Base-by-base conservation (phyloP, 805 yeast genomes). In the Tetrapisispora taiwanensis region DNA sequence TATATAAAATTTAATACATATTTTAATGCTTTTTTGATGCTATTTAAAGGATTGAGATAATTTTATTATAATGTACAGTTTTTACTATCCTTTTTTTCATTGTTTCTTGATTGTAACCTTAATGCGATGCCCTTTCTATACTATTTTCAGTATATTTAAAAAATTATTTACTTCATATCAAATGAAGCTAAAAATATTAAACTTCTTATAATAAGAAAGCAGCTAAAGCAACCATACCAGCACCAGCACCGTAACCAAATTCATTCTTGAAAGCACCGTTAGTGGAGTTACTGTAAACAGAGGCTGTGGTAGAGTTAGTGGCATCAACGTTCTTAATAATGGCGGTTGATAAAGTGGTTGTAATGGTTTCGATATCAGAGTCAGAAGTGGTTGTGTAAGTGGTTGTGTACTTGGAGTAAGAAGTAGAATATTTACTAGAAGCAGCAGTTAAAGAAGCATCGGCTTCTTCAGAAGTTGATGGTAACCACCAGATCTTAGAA, bases 401-500 rank as follows among this genome's bases (percentile, higher is more conserved):
- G 6, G 44, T 42, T 17, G 28, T 30, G 27, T 42, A 34, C n/a
- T 35, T 36, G 15, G 32, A 28, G 36, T 20, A 36, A 14, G 45
- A 37, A 2, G 42, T 33, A 17, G 39, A 9, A 26, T 28, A 36
- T 27, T 28, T 13, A 28, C 30, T 13, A 12, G 13, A 14, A 28
- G 13, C n/a, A 10, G 28, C 28, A 26, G 28, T 7, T 26, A 7
- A 7, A 26, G 44, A 32, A 9, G 34, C 31, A n/a, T 10, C 17
- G 30, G 41, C 38, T 13, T 43, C 26, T 22, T 27, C 43, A 18
- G 39, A 22, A 22, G 58, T 42, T 13, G 59, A 46, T 32, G 62
- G 59, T 14, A 53, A 47, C 65, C 63, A 60, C 63, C 63, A 60
- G n/a, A 58, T 43, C 2, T 56, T 57, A 10, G 62, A 56, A 7